phyloP scores from a whole-genome alignment of 495 filamentous ascomycete species.

The Penicillium bovifimosum region DNA sequence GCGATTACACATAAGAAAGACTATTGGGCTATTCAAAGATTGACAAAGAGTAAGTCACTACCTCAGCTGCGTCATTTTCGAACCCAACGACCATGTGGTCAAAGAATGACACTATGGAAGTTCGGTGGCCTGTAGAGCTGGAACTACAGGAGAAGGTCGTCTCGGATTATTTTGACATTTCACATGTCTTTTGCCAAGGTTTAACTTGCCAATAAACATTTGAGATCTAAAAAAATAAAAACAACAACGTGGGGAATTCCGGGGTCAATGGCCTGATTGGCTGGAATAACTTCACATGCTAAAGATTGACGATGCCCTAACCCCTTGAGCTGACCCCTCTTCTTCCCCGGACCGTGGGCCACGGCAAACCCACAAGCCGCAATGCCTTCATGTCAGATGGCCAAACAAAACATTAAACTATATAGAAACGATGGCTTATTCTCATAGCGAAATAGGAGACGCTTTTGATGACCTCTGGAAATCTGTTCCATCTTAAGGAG shows the following conservation, averaged over 20 bases:
- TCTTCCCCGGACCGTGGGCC: slow-evolving; percentile 21
- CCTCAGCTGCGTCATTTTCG: too few relatives aligned
- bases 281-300: slow-evolving; percentile 14
- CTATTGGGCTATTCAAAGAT: too few relatives aligned
- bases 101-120: too few relatives aligned
- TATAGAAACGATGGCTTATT: background rate
- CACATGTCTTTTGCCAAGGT: too few relatives aligned
- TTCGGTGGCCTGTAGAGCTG: too few relatives aligned
- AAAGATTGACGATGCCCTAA: background rate
- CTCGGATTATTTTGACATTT: too few relatives aligned
- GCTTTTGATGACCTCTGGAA: background rate
- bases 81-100: too few relatives aligned
- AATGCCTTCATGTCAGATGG: background rate
- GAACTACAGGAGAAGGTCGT: too few relatives aligned
- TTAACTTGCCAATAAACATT: too few relatives aligned
- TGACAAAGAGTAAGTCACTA: too few relatives aligned
- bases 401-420: background rate
- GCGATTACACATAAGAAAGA: too few relatives aligned
- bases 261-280: background rate
- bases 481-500: background rate
- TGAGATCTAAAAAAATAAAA: background rate
- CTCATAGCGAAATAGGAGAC: background rate
- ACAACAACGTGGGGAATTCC: background rate
- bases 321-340: background rate
- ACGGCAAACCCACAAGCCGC: slow-evolving; percentile 10